These are phyloP conservation scores for Cercophora newfieldiana DNA, from an alignment of 495 filamentous ascomycete genomes.

Conservation along the genomic window DNA sequence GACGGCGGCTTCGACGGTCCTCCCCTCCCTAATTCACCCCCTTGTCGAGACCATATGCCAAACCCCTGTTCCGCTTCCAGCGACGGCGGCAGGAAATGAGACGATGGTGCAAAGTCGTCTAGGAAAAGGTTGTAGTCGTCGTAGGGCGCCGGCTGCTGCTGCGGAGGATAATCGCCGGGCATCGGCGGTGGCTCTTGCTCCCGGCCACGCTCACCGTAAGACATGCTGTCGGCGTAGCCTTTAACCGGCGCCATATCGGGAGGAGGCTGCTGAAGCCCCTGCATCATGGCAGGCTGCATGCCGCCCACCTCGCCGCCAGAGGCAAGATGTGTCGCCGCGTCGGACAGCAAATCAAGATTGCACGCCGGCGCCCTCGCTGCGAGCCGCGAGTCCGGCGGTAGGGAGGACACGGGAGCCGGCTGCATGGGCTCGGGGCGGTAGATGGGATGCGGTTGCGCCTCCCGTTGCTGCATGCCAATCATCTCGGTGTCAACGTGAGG, in stretches of 20 bases:
- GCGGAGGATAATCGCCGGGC: slow-evolving; percentile 38
- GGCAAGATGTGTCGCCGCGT: slow-evolving; percentile 52
- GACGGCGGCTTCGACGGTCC: slow-evolving; percentile 56
- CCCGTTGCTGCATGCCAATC: slow-evolving; percentile 40
- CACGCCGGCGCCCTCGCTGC: slow-evolving; percentile 48
- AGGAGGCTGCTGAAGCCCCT: slow-evolving; percentile 40
- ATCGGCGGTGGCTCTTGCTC: slow-evolving; percentile 45
- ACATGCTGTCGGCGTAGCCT: slow-evolving; percentile 44
- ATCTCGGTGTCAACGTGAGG: slow-evolving; percentile 45
- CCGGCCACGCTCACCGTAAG: slow-evolving; percentile 44
- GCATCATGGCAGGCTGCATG: slow-evolving; percentile 48
- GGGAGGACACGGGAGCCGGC: slow-evolving; percentile 37
- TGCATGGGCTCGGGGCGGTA: slow-evolving; percentile 42
- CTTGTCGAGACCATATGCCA: slow-evolving; percentile 44
- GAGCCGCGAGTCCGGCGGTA: slow-evolving; percentile 43
- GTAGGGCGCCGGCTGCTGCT: slow-evolving; percentile 39
- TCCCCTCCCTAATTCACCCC: slow-evolving; percentile 40
- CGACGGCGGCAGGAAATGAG: slow-evolving; percentile 49
- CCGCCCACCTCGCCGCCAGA: slow-evolving; percentile 50
- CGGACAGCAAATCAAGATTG: slow-evolving; percentile 53
- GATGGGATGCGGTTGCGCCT: slow-evolving; percentile 27
- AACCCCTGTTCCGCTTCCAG: slow-evolving; percentile 51
- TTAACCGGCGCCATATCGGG: slow-evolving; percentile 45
- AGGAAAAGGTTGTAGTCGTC: slow-evolving; percentile 56
- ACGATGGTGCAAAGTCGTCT: slow-evolving; percentile 49